These are phyloP conservation scores for Amanita rubescens DNA, from an alignment of 768 basidiomycete species.

Conservation along the genomic window DNA sequence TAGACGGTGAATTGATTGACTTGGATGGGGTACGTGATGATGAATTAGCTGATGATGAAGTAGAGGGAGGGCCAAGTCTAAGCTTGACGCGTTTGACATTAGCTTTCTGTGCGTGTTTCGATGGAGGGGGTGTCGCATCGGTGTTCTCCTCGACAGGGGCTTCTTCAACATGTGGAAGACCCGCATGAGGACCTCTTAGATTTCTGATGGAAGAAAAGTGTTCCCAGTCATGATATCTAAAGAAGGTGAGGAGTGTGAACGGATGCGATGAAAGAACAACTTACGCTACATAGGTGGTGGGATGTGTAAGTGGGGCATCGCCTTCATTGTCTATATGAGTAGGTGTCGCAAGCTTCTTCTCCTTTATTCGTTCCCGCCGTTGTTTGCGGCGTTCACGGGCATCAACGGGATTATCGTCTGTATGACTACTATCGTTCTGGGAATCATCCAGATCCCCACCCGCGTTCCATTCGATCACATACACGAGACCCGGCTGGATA, in stretches of 20 bases:
- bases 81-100: slow-evolving; percentile 24
- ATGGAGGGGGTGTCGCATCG: slow-evolving; percentile 18
- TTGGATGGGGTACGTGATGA: slow-evolving; percentile 8
- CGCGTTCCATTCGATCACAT: slow-evolving; percentile 79
- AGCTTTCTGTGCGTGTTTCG: slow-evolving; percentile 16
- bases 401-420: slow-evolving; percentile 7
- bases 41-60: slow-evolving; percentile 5
- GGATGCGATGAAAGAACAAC: slow-evolving; percentile 26
- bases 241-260: slow-evolving; percentile 5
- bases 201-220: slow-evolving; percentile 94
- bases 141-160: slow-evolving; percentile 25
- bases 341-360: not conserved
- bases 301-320: slow-evolving; percentile 3
- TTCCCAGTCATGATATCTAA: slow-evolving; percentile 88
- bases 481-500: slow-evolving; percentile 85
- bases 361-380: slow-evolving; percentile 6
- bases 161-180: slow-evolving; percentile 61
- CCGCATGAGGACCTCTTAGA: slow-evolving; percentile 74
- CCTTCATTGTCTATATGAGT: slow-evolving; percentile 9
- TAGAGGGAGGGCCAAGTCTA: slow-evolving; percentile 22
- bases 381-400: slow-evolving; percentile 7
- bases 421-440: slow-evolving; percentile 5
- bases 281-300: slow-evolving; percentile 77
- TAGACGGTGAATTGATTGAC: slow-evolving; percentile 10
- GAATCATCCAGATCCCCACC: slow-evolving; percentile 34